Evolutionary conservation across 495 filamentous ascomycete species (phyloP), one percentile per base, ranked within the genome.

Genomic region (Diplogelasinospora grovesii): DNA sequence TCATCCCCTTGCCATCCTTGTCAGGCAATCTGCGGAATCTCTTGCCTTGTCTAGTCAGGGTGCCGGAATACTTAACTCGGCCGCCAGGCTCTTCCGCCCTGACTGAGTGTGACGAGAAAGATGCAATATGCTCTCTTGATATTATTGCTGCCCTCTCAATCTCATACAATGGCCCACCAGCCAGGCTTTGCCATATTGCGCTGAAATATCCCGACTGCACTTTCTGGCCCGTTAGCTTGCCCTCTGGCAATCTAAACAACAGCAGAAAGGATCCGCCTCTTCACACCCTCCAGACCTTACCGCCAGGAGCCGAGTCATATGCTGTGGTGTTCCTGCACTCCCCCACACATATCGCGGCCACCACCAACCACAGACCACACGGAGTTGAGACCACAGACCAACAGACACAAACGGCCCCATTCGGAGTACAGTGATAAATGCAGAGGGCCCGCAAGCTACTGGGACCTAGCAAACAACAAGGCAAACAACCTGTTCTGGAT

Each of bases 111-210:
- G 43, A 45, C 34, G 32, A 27, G 46, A 39, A 39, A 23, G 28
- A 46, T 40, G 45, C 43, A 42, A 47, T 41, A 52, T 46, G 35
- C 15, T 32, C 29, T 45, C 37, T 44, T 41, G 44, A 56, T 60
- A 60, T 52, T 54, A 46, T 41, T 36, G 21, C 23, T 29, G 24
- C 27, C 44, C 41, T 24, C 36, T 52, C 48, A 55, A 49, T 56
- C 43, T 54, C 50, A 25, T 45, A 49, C 48, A 50, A 46, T 57
- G 49, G 49, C 47, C 53, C 53, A 54, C 56, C 46, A 49, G 41
- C 56, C 50, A 45, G 56, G 56, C 51, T 61, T 55, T 61, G 43
- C 58, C 50, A 61, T 48, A 57, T 54, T 61, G 46, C 42, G 43
- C 26, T 54, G 46, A 59, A 49, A 61, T 56, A 47, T 57, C 47